Base-by-base conservation (phyloP, 2,329 filamentous ascomycete genomes). In the Penicillium fuscoglaucum region DNA sequence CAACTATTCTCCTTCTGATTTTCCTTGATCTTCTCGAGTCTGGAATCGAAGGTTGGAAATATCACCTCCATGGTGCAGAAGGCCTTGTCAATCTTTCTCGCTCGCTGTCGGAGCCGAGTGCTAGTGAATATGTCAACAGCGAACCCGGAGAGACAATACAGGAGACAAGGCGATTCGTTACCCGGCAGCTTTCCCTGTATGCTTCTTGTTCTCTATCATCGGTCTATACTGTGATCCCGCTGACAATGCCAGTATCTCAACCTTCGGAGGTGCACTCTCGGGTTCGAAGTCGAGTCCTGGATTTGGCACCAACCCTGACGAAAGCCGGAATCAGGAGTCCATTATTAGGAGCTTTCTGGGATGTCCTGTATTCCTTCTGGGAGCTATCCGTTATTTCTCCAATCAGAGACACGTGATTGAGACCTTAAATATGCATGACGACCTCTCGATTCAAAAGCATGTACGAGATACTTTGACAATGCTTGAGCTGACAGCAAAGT, bases 21-120 rank as follows among this genome's bases (percentile, higher is more conserved):
- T 51, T 57, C 3, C 50, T 60, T 1, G 54, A 60, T 47, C 21
- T 60, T 6, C 58, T 60, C 13, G 58, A 60, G 33, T 60, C 58
- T 6, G 58, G 58, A 1, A 52, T 52, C 2, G 58, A 57, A 6
- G 58, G 45, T 4, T 60, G 58, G 58, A 44, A 54, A 12, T 41
- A 41, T 60, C 58, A 60, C 39, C 33, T 54, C 19, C 39, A 29
- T 12, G 58, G 58, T 6, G 58, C 49, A 31, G 33, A 52, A 39
- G 54, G 50, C 7, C 19, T 60, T 0, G 12, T 49, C 13, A 54
- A 33, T 19, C 13, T 57, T 13, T 43, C n/a, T 39, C 45, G 33
- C 6, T 39, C 54, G 10, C 6, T 52, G 33, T 31, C 53, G 2
- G 44, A 33, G 8, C 8, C 37, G 7, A 6, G 4, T 37, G 2